A percentile compares a stretch with the other conserved stretches of the same genome.
Evolutionary conservation across 1,139 yeast genomes (phyloP).

Genomic region (Taphrina deformans): DNA sequence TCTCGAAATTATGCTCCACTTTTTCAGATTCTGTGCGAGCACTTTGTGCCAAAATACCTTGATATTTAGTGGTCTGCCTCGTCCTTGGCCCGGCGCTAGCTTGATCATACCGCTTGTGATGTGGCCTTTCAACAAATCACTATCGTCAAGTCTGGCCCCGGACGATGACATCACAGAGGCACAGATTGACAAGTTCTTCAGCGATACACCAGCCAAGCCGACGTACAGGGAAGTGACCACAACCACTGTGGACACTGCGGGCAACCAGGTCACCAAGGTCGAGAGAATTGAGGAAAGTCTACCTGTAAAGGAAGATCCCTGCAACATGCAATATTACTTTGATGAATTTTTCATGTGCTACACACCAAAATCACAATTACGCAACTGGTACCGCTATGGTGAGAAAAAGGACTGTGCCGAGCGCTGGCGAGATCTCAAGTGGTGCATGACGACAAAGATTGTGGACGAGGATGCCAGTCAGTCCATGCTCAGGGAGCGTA

Average conservation of each 20-base stretch:
- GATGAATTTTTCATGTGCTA: conserved; percentile 38
- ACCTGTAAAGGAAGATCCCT: conserved; percentile 25
- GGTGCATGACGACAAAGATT: conserved; percentile 35
- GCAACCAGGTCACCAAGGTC: not conserved
- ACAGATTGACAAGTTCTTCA: conserved; percentile 10
- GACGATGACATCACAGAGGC: conserved; percentile 25
- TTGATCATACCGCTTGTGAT: not conserved
- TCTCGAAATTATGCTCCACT: not conserved
- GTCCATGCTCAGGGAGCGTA: conserved; percentile 27
- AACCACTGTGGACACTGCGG: not conserved
- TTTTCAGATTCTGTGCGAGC: not conserved
- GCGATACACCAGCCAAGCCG: not conserved
- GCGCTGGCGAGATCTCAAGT: conserved; percentile 35
- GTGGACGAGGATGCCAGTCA: conserved; percentile 26
- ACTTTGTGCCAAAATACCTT: not conserved
- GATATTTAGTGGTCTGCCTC: not conserved
- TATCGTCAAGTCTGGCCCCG: not conserved
- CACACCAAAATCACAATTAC: conserved; percentile 34
- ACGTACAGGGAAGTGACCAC: not conserved
- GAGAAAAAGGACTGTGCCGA: conserved; percentile 34
- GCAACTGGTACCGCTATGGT: conserved; percentile 37
- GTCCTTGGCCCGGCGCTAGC: no score
- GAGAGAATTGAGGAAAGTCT: not conserved
- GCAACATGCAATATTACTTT: conserved; percentile 33
- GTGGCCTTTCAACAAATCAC: conserved; percentile 17